Evolutionary conservation across 331 rosid genomes (phyloP).

Genomic region (Pyracantha coccinea): DNA sequence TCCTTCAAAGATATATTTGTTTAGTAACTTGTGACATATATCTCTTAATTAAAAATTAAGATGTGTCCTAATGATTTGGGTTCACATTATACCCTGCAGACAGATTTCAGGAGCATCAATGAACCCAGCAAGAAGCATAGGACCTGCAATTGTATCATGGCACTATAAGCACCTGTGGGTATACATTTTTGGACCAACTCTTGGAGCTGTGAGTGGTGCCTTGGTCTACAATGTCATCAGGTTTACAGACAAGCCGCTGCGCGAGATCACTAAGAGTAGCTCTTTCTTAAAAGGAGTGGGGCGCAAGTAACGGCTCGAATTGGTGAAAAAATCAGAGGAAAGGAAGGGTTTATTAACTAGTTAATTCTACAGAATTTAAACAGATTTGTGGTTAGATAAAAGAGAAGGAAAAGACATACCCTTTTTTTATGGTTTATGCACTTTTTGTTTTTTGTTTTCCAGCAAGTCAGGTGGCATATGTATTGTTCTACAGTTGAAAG

Average conservation of each 20-base stretch:
- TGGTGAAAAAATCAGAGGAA: background rate
- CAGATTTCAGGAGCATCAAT: conserved; percentile 82
- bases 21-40: background rate
- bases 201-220: conserved; percentile 67
- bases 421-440: background rate
- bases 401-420: background rate
- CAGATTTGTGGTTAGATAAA: background rate
- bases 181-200: conserved; percentile 37
- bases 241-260: conserved; percentile 50
- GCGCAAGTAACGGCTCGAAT: background rate
- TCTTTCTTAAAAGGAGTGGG: conserved; percentile 43
- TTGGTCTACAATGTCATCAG: conserved; percentile 57
- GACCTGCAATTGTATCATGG: conserved; percentile 53
- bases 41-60: background rate
- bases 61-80: background rate
- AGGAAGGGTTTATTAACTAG: background rate
- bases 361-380: background rate
- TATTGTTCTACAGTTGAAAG: background rate
- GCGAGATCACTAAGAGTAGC: conserved; percentile 54
- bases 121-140: conserved; percentile 92
- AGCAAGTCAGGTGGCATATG: background rate
- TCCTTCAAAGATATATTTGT: background rate
- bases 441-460: background rate
- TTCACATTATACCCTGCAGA: conserved; percentile 25
- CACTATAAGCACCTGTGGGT: conserved; percentile 59